Conservation (phyloP, 208 protist genomes). For the Acanthamoeba castellanii region DNA sequence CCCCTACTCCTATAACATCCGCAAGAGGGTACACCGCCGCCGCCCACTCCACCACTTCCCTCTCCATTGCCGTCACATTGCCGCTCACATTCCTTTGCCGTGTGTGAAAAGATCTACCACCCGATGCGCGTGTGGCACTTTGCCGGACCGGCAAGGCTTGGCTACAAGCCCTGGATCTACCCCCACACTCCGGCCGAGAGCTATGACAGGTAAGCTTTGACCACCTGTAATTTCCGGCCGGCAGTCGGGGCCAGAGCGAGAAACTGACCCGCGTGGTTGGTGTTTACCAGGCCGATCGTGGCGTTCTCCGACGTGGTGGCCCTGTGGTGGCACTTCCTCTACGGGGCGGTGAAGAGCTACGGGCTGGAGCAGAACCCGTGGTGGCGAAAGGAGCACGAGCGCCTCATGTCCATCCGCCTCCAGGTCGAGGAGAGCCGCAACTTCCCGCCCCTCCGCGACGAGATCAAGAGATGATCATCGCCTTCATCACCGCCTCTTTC, state of each 20-base stretch:
- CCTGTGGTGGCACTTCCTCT: not conserved
- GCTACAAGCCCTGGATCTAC: conserved; percentile 39
- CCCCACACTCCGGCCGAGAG: conserved; percentile 9
- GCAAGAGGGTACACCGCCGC: not conserved
- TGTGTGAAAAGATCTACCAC: not conserved
- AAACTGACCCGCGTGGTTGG: too few relatives aligned
- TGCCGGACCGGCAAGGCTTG: not conserved
- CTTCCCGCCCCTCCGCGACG: not conserved
- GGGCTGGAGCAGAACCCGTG: not conserved
- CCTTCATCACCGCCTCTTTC: too few relatives aligned
- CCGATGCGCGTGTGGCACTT: conserved; percentile 62
- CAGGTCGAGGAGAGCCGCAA: not conserved
- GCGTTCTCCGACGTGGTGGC: not conserved
- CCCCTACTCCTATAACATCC: conserved; percentile 54
- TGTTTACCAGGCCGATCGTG: not conserved
- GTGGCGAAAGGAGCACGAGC: not conserved
- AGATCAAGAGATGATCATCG: not conserved
- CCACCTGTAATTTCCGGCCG: too few relatives aligned
- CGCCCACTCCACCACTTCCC: too few relatives aligned
- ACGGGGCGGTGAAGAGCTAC: not conserved
- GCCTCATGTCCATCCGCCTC: not conserved
- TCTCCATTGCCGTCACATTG: not conserved
- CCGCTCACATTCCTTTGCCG: not conserved
- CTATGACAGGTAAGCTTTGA: not conserved
- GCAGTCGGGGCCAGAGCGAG: too few relatives aligned